Base-by-base conservation (phyloP, 306 rosid species). In the Vicia faba region DNA sequence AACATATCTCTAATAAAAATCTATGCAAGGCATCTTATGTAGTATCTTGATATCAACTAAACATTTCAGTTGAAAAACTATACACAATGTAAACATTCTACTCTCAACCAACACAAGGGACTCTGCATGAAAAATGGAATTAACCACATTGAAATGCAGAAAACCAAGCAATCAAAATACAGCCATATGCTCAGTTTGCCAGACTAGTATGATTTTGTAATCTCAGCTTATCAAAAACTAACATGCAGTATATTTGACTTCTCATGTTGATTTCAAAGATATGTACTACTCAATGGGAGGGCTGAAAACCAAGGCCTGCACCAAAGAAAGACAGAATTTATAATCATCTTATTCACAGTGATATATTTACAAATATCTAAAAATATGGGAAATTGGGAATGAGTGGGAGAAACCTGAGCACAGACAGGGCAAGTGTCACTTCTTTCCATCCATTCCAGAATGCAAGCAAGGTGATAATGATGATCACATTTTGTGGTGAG, bases 381-480 rank as follows among this genome's bases (percentile, higher is more conserved):
- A 55, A 31, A 59, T 16, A 14, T 31, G 43, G 63, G 7, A 57
- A 44, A 54, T 29, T 18, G 58, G 62, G 61, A 62, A 60, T 33
- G 31, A 41, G 51, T 20, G 66, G 41, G 53, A 75, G 76, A 78
- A 61, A 95, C 99, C 99, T 85, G 78, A 82, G 85, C 96, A 66
- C 99, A 90, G 50, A 88, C 95, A 6, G 97, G 99, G 72, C 99
- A 95, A 46, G 60, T 75, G 55, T 85, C 91, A 81, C 96, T 90
- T 84, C 99, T 85, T 88, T 95, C 96, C 96, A 84, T 88, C 99
- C 99, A 95, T 75, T 88, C 96, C 41, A 95, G 88, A 88, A 90
- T 90, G 85, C 99, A 95, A 6, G 99, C 92, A 51, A 93, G 97
- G 87, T 93, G 99, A 81, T 86, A 93, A 76, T 89, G 84, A 84